phyloP scores from a whole-genome alignment of 1,139 yeast genomes.

The Saccharomyces hybrid region DNA sequence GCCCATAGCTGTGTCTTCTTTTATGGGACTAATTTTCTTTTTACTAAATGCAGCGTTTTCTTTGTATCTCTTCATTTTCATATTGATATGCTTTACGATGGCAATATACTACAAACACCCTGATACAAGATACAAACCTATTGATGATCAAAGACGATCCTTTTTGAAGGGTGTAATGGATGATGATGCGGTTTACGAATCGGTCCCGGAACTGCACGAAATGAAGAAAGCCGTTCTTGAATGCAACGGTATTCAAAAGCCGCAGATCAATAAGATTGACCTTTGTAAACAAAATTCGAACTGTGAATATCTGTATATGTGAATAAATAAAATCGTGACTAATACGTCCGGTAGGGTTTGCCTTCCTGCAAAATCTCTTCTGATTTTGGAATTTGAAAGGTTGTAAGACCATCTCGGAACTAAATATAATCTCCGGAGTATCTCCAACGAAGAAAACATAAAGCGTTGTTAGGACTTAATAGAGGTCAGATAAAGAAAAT shows the following conservation, averaged over 20 bases:
- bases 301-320: background rate
- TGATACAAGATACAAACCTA: constrained; percentile 90
- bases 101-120: constrained; percentile 87
- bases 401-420: background rate
- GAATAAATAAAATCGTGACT: background rate
- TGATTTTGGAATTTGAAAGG: background rate
- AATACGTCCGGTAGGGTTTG: background rate
- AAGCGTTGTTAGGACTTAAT: background rate
- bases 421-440: background rate
- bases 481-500: background rate
- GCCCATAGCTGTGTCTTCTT: constrained; percentile 80
- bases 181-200: constrained; percentile 32
- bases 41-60: constrained; percentile 87
- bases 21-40: constrained; percentile 90
- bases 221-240: constrained; percentile 84
- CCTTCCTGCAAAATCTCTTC: background rate
- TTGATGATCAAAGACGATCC: constrained; percentile 94
- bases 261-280: background rate
- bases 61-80: constrained; percentile 68
- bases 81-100: constrained; percentile 76
- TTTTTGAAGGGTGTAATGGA: constrained; percentile 41
- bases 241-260: constrained; percentile 42
- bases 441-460: background rate
- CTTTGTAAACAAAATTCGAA: background rate
- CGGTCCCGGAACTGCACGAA: constrained; percentile 63